phyloP scores from a whole-genome alignment of 371 early-diverging fungal genomes.

The Zancudomyces culisetae region DNA sequence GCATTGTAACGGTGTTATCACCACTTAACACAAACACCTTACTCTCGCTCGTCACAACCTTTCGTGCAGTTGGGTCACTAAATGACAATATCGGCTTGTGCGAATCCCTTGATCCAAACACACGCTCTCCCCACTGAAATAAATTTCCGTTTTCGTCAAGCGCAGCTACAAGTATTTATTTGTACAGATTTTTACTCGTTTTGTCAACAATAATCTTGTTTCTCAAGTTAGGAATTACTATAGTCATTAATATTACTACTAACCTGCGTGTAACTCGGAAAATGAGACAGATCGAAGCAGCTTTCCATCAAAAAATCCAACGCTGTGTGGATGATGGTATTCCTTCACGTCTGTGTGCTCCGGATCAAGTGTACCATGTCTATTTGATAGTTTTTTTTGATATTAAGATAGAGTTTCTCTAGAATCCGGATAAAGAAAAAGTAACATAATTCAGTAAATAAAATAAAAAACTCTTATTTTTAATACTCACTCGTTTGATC shows the following conservation, averaged over 20 bases:
- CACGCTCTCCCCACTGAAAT: slow-evolving; percentile 21
- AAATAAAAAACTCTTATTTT: neutral
- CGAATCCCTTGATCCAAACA: slow-evolving; percentile 6
- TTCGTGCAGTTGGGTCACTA: slow-evolving; percentile 4
- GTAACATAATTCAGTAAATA: neutral
- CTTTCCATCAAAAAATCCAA: slow-evolving; percentile 9
- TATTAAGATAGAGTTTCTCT: neutral
- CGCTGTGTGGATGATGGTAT: neutral
- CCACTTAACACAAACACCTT: neutral
- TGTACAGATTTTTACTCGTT: neutral
- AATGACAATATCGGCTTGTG: slow-evolving; percentile 12
- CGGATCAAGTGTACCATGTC: slow-evolving; percentile 15
- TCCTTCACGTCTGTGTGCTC: neutral
- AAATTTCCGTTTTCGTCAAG: slow-evolving; percentile 13
- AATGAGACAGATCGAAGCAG: slow-evolving; percentile 14
- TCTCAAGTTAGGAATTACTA: neutral
- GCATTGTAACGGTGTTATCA: neutral
- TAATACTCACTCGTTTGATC: slow-evolving; percentile 11
- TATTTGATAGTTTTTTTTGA: neutral
- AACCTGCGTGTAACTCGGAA: slow-evolving; percentile 11
- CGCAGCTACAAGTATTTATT: slow-evolving; percentile 6
- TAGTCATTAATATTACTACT: neutral
- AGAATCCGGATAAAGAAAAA: neutral
- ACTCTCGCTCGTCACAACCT: slow-evolving; percentile 10
- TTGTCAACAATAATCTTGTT: neutral